Percentiles rank a stretch among this genome's conserved stretches.
Evolutionary conservation across 306 rosid genomes (phyloP).

Genomic region (Carpinus viminea): DNA sequence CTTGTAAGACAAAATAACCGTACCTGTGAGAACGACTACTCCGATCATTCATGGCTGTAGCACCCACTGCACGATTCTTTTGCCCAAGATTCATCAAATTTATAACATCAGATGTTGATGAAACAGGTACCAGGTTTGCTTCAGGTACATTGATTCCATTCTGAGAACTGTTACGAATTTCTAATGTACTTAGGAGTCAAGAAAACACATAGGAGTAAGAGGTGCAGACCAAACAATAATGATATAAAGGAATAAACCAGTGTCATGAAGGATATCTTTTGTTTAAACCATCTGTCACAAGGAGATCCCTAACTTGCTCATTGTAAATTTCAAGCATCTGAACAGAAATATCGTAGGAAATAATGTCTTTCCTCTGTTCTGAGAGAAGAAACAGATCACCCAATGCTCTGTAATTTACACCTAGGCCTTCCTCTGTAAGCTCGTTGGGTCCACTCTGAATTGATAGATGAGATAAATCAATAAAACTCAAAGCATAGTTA

Average conservation of each 20-base stretch:
- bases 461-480: slow-evolving; percentile 23
- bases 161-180: slow-evolving; percentile 71
- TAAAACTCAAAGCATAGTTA: slow-evolving; percentile 6
- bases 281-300: slow-evolving; percentile 54
- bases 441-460: slow-evolving; percentile 76
- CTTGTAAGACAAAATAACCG: neutral
- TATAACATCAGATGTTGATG: slow-evolving; percentile 75
- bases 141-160: slow-evolving; percentile 89
- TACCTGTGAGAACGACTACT: slow-evolving; percentile 98
- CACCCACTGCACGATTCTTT: slow-evolving; percentile 77
- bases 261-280: slow-evolving; percentile 75
- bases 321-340: slow-evolving; percentile 99
- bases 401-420: slow-evolving; percentile 92
- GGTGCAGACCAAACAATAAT: slow-evolving; percentile 4
- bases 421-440: slow-evolving; percentile 70
- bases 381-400: slow-evolving; percentile 74
- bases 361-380: slow-evolving; percentile 67
- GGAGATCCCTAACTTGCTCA: slow-evolving; percentile 90
- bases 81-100: slow-evolving; percentile 82
- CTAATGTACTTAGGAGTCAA: slow-evolving; percentile 64
- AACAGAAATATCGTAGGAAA: slow-evolving; percentile 68
- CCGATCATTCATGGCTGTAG: slow-evolving; percentile 86
- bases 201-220: slow-evolving; percentile 28
- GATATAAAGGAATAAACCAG: neutral
- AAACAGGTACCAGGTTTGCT: slow-evolving; percentile 73